Evolutionary conservation across 2,329 filamentous ascomycete species (phyloP).

Genomic region (Pestalotiopsis sp.): DNA sequence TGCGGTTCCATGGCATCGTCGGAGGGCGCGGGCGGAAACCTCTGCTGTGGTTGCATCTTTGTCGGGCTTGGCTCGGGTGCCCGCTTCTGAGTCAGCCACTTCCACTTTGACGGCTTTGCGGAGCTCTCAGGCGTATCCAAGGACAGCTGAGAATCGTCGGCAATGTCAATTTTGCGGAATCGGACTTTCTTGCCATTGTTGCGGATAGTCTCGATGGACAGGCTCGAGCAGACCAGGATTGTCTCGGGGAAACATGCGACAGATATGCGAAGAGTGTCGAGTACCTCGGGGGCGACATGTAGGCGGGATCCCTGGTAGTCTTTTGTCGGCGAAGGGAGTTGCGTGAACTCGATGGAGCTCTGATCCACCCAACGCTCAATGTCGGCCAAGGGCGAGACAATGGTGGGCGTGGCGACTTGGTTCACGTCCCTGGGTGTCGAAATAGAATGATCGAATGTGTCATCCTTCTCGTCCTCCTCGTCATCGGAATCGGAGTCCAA

Average conservation of each 20-base stretch:
- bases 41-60: slow-evolving; percentile 15
- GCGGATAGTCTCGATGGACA: slow-evolving; percentile 61
- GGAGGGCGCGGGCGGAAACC: slow-evolving; percentile 13
- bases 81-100: slow-evolving; percentile 25
- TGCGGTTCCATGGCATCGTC: background rate
- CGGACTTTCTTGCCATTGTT: slow-evolving; percentile 56
- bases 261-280: slow-evolving; percentile 57
- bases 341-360: slow-evolving; percentile 25
- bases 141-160: slow-evolving; percentile 20
- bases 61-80: slow-evolving; percentile 11
- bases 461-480: background rate
- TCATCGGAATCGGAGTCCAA: background rate
- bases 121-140: slow-evolving; percentile 13
- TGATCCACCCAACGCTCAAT: slow-evolving; percentile 29
- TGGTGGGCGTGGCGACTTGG: slow-evolving; percentile 15
- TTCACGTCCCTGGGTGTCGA: slow-evolving; percentile 1
- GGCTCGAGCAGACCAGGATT: slow-evolving; percentile 57
- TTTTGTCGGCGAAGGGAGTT: slow-evolving; percentile 21
- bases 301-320: slow-evolving; percentile 39
- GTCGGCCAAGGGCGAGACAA: slow-evolving; percentile 20
- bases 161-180: slow-evolving; percentile 31
- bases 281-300: slow-evolving; percentile 53
- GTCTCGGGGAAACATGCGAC: slow-evolving; percentile 62
- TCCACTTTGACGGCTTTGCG: slow-evolving; percentile 27
- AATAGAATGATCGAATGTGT: background rate